A percentile compares a stretch with the other conserved stretches of the same genome.
These are phyloP conservation scores for Verticillium dahliae DNA, from an alignment of 2,329 filamentous ascomycete genomes.

Conservation along the genomic window DNA sequence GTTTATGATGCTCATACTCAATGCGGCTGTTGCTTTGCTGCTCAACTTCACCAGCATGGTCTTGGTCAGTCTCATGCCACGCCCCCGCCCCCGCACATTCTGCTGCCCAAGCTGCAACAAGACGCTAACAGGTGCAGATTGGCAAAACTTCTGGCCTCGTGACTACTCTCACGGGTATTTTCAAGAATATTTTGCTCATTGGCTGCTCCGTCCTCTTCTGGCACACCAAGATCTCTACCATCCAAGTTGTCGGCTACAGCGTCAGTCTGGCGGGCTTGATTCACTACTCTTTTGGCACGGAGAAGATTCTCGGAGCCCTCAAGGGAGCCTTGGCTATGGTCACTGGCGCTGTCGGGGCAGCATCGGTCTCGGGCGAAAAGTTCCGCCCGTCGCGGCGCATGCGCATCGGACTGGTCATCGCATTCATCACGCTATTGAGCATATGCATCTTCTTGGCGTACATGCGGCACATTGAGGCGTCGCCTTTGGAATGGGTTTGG, in stretches of 20 bases:
- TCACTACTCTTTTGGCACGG: not conserved
- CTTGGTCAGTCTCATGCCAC: constrained; percentile 50
- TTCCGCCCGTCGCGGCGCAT: not conserved
- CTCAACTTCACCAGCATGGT: constrained; percentile 82
- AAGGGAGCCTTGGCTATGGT: not conserved
- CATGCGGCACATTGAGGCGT: not conserved
- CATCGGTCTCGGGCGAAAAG: not conserved
- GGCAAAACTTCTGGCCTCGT: constrained; percentile 81
- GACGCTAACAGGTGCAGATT: constrained; percentile 48
- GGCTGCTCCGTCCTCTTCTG: constrained; percentile 73
- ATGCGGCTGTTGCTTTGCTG: constrained; percentile 71
- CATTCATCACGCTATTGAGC: not conserved
- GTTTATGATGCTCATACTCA: constrained; percentile 63
- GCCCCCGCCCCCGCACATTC: not conserved
- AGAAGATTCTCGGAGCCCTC: constrained; percentile 4
- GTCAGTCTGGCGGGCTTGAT: constrained; percentile 31
- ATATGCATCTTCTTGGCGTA: not conserved
- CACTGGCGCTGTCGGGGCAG: not conserved
- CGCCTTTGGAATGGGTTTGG: not conserved
- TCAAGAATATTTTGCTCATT: constrained; percentile 82
- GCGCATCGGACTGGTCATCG: not conserved
- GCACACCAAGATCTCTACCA: constrained; percentile 63
- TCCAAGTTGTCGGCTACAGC: constrained; percentile 78
- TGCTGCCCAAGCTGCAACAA: not conserved
- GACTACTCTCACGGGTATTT: constrained; percentile 77